A percentile compares a stretch with the other conserved stretches of the same genome.
phyloP scores from a whole-genome alignment of 2,329 filamentous ascomycete species.

The Talaromyces sp. region DNA sequence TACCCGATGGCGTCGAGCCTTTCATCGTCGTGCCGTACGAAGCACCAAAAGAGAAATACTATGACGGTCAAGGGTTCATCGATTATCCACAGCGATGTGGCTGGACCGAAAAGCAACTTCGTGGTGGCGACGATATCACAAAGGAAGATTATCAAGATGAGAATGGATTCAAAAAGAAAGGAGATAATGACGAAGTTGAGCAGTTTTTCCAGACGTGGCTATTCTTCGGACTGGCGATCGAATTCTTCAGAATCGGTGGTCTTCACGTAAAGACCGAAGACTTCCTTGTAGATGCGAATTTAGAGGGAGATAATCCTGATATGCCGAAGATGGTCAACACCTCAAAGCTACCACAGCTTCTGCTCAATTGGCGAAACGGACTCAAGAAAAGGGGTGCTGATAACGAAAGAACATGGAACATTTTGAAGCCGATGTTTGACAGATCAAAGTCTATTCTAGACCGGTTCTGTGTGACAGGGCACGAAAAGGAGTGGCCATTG shows the following conservation, averaged over 20 bases:
- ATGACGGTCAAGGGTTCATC: constrained; percentile 15
- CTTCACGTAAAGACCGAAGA: constrained; percentile 15
- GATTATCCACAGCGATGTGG: constrained; percentile 13
- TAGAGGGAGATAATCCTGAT: not conserved
- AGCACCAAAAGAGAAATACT: constrained; percentile 16
- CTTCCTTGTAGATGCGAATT: constrained; percentile 12
- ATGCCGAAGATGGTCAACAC: constrained; percentile 13
- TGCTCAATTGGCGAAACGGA: not conserved
- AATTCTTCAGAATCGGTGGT: constrained; percentile 15
- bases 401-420: not conserved
- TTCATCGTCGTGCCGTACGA: constrained; percentile 21
- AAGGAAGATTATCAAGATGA: constrained; percentile 13
- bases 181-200: constrained; percentile 11
- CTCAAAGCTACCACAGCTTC: constrained; percentile 2
- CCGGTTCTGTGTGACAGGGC: constrained; percentile 14
- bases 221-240: constrained; percentile 24
- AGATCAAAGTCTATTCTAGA: constrained; percentile 11
- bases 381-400: not conserved
- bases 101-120: constrained; percentile 20
- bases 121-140: constrained; percentile 13
- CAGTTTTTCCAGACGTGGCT: constrained; percentile 27
- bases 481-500: not conserved
- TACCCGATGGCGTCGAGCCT: constrained; percentile 9
- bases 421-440: constrained; percentile 15
- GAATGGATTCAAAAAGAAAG: constrained; percentile 15